Evolutionary conservation across 2,329 filamentous ascomycete genomes (phyloP).

Genomic region (Cytospora mali): DNA sequence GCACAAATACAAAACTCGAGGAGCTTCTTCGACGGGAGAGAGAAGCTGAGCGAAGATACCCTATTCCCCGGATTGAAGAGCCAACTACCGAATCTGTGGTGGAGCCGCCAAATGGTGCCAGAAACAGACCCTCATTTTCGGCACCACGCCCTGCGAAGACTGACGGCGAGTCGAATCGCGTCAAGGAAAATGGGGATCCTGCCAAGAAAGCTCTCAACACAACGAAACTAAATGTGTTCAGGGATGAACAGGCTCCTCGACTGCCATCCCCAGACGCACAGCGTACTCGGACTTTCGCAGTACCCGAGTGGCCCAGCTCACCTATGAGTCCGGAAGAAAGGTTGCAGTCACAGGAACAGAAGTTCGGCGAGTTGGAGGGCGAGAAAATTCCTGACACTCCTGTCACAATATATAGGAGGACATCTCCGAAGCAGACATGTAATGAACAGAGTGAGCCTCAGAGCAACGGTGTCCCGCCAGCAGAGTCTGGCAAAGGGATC

Average conservation of each 20-base stretch:
- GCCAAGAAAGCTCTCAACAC: conserved; percentile 52
- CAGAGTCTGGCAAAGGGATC: conserved; percentile 29
- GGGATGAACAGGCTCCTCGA: conserved; percentile 49
- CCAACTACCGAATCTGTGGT: background rate
- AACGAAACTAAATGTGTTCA: conserved; percentile 55
- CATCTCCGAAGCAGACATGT: background rate
- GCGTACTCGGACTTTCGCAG: conserved; percentile 35
- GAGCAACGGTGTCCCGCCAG: conserved; percentile 22
- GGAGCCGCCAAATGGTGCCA: background rate
- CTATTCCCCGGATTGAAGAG: conserved; percentile 5
- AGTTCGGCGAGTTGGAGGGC: conserved; percentile 32
- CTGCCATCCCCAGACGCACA: conserved; percentile 47
- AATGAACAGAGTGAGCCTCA: conserved; percentile 22
- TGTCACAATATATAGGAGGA: conserved; percentile 43
- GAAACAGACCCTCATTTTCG: background rate
- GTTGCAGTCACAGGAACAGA: conserved; percentile 10
- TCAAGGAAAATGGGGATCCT: conserved; percentile 45
- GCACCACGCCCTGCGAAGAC: background rate
- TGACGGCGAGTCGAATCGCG: conserved; percentile 29
- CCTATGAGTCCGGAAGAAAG: conserved; percentile 24
- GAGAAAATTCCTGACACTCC: conserved; percentile 44
- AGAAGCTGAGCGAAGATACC: conserved; percentile 19
- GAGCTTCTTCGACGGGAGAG: conserved; percentile 29
- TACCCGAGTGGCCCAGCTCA: background rate
- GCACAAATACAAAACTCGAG: conserved; percentile 27